phyloP scores from a whole-genome alignment of 352 stramenopile species.

The Pythium insidiosum region DNA sequence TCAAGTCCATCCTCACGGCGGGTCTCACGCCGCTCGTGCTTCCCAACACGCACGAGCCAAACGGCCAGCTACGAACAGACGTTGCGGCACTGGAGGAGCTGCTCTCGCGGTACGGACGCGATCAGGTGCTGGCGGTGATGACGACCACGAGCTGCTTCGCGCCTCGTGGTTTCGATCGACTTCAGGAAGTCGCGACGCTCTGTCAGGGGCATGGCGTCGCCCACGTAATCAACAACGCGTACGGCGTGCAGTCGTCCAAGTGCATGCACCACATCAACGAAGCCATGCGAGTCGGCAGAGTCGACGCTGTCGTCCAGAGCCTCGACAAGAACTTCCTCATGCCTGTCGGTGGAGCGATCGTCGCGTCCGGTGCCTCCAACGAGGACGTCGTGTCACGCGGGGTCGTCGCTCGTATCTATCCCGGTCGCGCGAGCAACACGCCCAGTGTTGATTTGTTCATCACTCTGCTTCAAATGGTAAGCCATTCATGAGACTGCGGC shows the following conservation, averaged over 20 bases:
- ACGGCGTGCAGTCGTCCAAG: constrained; percentile 94
- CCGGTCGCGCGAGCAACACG: constrained; percentile 91
- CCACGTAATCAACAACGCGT: constrained; percentile 99
- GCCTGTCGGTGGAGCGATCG: constrained; percentile 91
- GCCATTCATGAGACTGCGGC: constrained; percentile 6
- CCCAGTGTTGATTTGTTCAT: constrained; percentile 98
- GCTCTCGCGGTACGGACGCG: constrained; percentile 49
- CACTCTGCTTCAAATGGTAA: constrained; percentile 97
- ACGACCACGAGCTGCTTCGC: constrained; percentile 99
- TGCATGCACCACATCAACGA: constrained; percentile 92
- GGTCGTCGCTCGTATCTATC: constrained; percentile 91
- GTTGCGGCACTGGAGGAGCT: constrained; percentile 59
- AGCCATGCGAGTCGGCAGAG: constrained; percentile 83
- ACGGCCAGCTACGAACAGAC: constrained; percentile 88
- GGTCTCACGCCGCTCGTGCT: constrained; percentile 91
- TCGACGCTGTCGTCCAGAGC: constrained; percentile 96
- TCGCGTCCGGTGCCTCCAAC: constrained; percentile 65
- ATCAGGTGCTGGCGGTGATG: constrained; percentile 90
- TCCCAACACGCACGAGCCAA: constrained; percentile 43
- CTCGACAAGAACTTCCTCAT: constrained; percentile 99
- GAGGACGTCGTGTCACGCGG: constrained; percentile 74
- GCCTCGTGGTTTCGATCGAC: constrained; percentile 91
- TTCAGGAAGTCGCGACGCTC: constrained; percentile 90
- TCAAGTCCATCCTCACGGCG: constrained; percentile 95
- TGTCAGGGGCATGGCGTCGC: constrained; percentile 69